Evolutionary conservation across 139 green algal genomes (phyloP).

Genomic region (Trebouxia sp.): DNA sequence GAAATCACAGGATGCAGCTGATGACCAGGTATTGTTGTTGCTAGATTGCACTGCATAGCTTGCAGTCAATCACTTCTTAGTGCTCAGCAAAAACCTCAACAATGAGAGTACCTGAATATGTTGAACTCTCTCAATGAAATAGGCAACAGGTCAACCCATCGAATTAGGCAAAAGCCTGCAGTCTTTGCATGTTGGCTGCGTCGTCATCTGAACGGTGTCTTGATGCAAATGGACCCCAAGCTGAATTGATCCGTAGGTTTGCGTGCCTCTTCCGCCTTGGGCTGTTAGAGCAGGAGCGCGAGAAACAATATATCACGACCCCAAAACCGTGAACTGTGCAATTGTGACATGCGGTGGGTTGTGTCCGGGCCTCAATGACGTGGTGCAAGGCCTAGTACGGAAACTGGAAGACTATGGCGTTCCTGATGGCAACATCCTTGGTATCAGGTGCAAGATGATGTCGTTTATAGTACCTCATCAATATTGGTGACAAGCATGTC

Average conservation of each 20-base stretch:
- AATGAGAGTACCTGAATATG: too few relatives aligned
- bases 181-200: too few relatives aligned
- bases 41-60: neutral
- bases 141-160: too few relatives aligned
- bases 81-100: too few relatives aligned
- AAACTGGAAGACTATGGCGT: slow-evolving; percentile 91
- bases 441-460: slow-evolving; percentile 83
- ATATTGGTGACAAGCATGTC: too few relatives aligned
- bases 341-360: slow-evolving; percentile 97
- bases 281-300: slow-evolving; percentile 78
- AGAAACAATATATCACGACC: slow-evolving; percentile 87
- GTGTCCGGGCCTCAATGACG: slow-evolving; percentile 97
- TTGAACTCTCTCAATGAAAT: too few relatives aligned
- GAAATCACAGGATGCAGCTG: slow-evolving; percentile 7
- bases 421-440: slow-evolving; percentile 85
- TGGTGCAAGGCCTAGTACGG: slow-evolving; percentile 88
- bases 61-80: neutral
- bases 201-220: too few relatives aligned
- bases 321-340: slow-evolving; percentile 61
- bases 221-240: neutral
- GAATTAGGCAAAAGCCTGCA: too few relatives aligned
- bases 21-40: neutral
- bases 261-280: slow-evolving; percentile 81
- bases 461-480: too few relatives aligned
- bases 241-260: slow-evolving; percentile 56